Evolutionary conservation across 768 basidiomycete species (phyloP), one percentile per base, ranked within the genome.

Genomic region (Postia placenta): DNA sequence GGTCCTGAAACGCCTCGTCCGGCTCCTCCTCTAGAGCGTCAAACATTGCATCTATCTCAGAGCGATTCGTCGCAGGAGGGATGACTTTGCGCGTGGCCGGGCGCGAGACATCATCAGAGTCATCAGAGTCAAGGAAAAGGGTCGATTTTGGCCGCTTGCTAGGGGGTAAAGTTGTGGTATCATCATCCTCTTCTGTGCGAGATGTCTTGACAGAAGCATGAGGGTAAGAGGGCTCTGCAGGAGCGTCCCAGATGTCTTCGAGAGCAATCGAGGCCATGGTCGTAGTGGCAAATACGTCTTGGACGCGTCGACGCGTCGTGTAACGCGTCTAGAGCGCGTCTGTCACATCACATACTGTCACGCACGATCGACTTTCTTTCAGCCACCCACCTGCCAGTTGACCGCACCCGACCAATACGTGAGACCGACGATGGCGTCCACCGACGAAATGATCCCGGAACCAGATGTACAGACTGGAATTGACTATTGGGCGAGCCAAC

Each of bases 401-500:
- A n/a, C n/a, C n/a, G n/a, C n/a, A n/a, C n/a, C n/a, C n/a, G n/a
- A n/a, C n/a, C n/a, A n/a, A n/a, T n/a, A n/a, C n/a, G n/a, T n/a
- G n/a, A n/a, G n/a, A n/a, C n/a, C n/a, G n/a, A n/a, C n/a, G n/a
- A 33, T 33, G 30, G 30, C 15, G 47, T 50, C 30, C 15, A 33
- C 43, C 41, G 47, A 44, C 42, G 15, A 24, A n/a, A 24, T 23
- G 25, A 33, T 48, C 5, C 47, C 27, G 11, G 23, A 45, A 22
- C 81, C 89, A 0, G 74, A 85, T 50, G 72, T 92, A 24, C 67
- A 85, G 50, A 79, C 84, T 30, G 90, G 95, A 14, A 80, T 97
- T 38, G 70, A 79, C 19, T 98, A 96, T 64, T 98, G 95, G 95
- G 75, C 74, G 19, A 72, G 72, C 1, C 87, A 92, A 55, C 83